phyloP scores from a whole-genome alignment of 139 green algal species.

The Coccomyxa sp. region DNA sequence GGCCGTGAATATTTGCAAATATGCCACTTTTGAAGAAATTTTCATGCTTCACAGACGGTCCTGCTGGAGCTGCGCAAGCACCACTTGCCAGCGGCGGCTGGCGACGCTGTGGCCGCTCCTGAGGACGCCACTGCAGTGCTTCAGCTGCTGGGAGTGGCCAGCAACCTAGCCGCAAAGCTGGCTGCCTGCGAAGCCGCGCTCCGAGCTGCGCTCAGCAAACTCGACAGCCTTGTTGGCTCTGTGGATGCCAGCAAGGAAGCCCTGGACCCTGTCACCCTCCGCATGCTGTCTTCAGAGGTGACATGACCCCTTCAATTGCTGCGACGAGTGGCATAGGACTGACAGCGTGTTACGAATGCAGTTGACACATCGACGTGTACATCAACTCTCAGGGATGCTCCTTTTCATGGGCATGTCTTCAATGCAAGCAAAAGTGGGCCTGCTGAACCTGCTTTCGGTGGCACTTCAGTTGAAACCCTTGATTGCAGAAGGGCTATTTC shows the following conservation, averaged over 20 bases:
- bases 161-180: neutral
- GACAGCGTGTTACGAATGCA: too few species aligned
- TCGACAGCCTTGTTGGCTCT: neutral
- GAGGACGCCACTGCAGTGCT: constrained; percentile 22
- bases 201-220: neutral
- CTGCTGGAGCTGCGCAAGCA: neutral
- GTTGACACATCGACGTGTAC: too few species aligned
- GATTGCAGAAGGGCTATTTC: too few species aligned
- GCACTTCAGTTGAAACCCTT: too few species aligned
- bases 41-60: neutral
- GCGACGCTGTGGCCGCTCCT: too few species aligned
- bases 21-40: neutral
- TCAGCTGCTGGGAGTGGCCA: constrained; percentile 47
- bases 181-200: neutral
- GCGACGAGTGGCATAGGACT: too few species aligned
- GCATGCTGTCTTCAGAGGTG: constrained; percentile 1
- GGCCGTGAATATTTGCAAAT: neutral
- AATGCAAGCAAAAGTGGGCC: too few species aligned
- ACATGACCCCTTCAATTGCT: neutral
- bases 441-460: too few species aligned
- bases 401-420: too few species aligned
- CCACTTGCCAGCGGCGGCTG: too few species aligned
- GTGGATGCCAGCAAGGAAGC: neutral
- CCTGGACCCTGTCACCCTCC: constrained; percentile 13
- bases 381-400: too few species aligned